These are phyloP conservation scores for Globisporangium iwayamae DNA, from an alignment of 352 stramenopile species.

Conservation along the genomic window DNA sequence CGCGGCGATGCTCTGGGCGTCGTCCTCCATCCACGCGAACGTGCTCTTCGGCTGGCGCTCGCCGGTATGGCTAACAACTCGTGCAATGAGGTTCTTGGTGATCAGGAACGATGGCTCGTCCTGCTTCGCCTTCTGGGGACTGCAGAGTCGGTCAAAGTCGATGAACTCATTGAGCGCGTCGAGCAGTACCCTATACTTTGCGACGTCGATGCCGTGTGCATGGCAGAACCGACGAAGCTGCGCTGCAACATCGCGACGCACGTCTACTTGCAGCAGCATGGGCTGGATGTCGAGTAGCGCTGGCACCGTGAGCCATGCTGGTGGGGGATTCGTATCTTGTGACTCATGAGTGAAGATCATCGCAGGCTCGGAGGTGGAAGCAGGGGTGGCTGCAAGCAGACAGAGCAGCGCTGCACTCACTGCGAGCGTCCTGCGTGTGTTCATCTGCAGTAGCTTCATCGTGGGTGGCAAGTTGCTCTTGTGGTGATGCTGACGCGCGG, in stretches of 20 bases:
- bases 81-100: conserved; percentile 32
- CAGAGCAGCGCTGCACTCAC: not conserved
- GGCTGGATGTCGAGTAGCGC: conserved; percentile 54
- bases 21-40: conserved; percentile 38
- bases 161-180: conserved; percentile 27
- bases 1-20: conserved; percentile 29
- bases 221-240: conserved; percentile 45
- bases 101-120: conserved; percentile 33
- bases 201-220: conserved; percentile 24
- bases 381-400: not conserved
- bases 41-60: not conserved
- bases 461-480: not conserved
- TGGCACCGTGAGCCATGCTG: conserved; percentile 30
- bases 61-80: not conserved
- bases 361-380: not conserved
- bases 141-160: conserved; percentile 28
- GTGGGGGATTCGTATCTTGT: not conserved
- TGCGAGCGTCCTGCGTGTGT: not conserved
- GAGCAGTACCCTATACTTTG: conserved; percentile 24
- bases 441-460: not conserved
- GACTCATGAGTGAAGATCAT: conserved; percentile 15
- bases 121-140: conserved; percentile 1
- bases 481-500: not conserved
- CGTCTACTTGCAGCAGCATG: conserved; percentile 33
- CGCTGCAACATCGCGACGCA: conserved; percentile 13